Conservation (phyloP, 2,329 filamentous ascomycete genomes). For the Aspergillus sp. region DNA sequence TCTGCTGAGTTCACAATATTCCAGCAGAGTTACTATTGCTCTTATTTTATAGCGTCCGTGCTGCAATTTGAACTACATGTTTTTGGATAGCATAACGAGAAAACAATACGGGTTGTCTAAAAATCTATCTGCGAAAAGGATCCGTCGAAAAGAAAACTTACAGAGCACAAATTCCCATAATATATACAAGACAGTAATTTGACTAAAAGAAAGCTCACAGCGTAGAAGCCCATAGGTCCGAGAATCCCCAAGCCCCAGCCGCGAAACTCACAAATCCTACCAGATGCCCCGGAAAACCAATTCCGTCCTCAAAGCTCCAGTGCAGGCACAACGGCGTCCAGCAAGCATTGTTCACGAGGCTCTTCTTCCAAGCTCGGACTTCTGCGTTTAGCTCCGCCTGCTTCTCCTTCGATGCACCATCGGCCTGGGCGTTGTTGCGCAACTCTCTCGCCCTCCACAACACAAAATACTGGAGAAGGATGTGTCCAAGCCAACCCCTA, state of each 20-base stretch:
- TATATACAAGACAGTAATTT: not conserved
- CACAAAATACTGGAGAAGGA: constrained; percentile 71
- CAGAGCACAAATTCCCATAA: constrained; percentile 1
- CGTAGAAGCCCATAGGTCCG: constrained; percentile 47
- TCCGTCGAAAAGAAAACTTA: not conserved
- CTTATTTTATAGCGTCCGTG: not conserved
- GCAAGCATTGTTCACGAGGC: constrained; percentile 65
- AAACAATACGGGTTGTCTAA: not conserved
- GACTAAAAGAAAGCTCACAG: constrained; percentile 16
- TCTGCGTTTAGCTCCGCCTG: constrained; percentile 31
- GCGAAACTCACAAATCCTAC: constrained; percentile 60
- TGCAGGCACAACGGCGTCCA: constrained; percentile 84
- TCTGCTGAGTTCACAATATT: not conserved
- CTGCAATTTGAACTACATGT: not conserved
- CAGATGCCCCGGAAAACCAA: constrained; percentile 57
- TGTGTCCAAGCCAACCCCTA: constrained; percentile 77
- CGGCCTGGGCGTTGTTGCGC: constrained; percentile 30
- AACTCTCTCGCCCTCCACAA: constrained; percentile 52
- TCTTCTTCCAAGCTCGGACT: constrained; percentile 61
- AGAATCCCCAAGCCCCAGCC: constrained; percentile 47
- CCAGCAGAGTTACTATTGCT: not conserved
- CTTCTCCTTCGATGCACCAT: constrained; percentile 28
- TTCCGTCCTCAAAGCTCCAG: constrained; percentile 71
- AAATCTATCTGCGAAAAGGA: not conserved
- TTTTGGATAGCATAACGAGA: not conserved